These are phyloP conservation scores for Cadophora malorum DNA, from an alignment of 2,329 filamentous ascomycete species.

Conservation along the genomic window DNA sequence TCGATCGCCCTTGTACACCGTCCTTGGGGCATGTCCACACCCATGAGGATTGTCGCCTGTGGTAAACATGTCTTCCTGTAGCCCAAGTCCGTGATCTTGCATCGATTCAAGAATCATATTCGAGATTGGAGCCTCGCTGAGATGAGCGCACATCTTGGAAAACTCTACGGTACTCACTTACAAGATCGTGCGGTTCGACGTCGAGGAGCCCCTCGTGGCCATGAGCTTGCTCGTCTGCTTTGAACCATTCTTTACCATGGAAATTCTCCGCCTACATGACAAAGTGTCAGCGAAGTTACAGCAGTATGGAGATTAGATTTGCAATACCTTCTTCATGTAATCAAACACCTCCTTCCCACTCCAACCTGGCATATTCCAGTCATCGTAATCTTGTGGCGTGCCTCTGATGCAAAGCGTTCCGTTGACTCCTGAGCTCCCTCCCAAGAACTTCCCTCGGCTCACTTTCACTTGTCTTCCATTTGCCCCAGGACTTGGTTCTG, in stretches of 20 bases:
- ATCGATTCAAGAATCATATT: slow-evolving; percentile 61
- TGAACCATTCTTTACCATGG: slow-evolving; percentile 62
- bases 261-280: slow-evolving; percentile 58
- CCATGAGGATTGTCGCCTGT: slow-evolving; percentile 58
- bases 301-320: not conserved
- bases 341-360: slow-evolving; percentile 61
- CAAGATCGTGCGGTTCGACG: slow-evolving; percentile 62
- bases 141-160: not conserved
- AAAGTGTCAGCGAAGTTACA: not conserved
- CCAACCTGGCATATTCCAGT: slow-evolving; percentile 63
- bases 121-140: slow-evolving; percentile 55
- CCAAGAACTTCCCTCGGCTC: slow-evolving; percentile 56
- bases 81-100: slow-evolving; percentile 58
- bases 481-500: slow-evolving; percentile 49
- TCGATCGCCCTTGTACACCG: slow-evolving; percentile 58
- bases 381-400: slow-evolving; percentile 57
- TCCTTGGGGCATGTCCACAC: slow-evolving; percentile 61
- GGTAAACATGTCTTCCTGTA: slow-evolving; percentile 66
- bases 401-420: slow-evolving; percentile 58
- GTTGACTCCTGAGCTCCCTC: slow-evolving; percentile 57
- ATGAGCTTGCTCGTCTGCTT: slow-evolving; percentile 55
- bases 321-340: slow-evolving; percentile 59
- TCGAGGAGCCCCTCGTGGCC: slow-evolving; percentile 59
- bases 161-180: slow-evolving; percentile 34
- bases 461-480: slow-evolving; percentile 54